Percentiles rank a stretch among this genome's conserved stretches.
phyloP scores from a whole-genome alignment of 345 rosid genomes.

The Salix koriyanagi region DNA sequence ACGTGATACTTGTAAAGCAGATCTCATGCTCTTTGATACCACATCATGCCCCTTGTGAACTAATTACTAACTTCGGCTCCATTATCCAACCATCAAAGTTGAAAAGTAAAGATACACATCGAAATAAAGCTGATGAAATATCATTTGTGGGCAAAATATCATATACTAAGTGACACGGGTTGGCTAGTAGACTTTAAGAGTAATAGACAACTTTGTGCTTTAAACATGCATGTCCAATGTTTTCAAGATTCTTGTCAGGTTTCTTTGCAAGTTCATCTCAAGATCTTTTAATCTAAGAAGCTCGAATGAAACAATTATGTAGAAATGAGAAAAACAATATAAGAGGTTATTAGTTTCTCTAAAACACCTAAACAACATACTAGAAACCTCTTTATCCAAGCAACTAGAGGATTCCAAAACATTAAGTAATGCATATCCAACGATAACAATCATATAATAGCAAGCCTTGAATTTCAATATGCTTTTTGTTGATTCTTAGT shows the following conservation, averaged over 20 bases:
- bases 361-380: background rate
- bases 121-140: too few relatives aligned
- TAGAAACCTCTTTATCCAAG: background rate
- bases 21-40: too few relatives aligned
- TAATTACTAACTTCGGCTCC: too few relatives aligned
- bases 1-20: accelerated
- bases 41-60: too few relatives aligned
- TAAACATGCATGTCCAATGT: slow-evolving; percentile 73
- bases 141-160: too few relatives aligned
- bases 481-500: background rate
- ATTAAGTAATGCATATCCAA: background rate
- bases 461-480: background rate
- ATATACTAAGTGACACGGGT: too few relatives aligned
- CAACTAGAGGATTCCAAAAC: background rate
- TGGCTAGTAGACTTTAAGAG: background rate
- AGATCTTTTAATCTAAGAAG: slow-evolving; percentile 92
- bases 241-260: slow-evolving; percentile 82
- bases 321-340: background rate
- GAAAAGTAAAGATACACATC: too few relatives aligned
- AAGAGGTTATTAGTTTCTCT: background rate
- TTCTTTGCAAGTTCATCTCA: slow-evolving; percentile 61
- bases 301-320: slow-evolving; percentile 58
- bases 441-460: background rate
- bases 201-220: background rate
- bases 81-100: too few relatives aligned